Evolutionary conservation across 148 eudicot species (phyloP), one percentile per base, ranked within the genome.

Genomic region (Rhododendron simsii): DNA sequence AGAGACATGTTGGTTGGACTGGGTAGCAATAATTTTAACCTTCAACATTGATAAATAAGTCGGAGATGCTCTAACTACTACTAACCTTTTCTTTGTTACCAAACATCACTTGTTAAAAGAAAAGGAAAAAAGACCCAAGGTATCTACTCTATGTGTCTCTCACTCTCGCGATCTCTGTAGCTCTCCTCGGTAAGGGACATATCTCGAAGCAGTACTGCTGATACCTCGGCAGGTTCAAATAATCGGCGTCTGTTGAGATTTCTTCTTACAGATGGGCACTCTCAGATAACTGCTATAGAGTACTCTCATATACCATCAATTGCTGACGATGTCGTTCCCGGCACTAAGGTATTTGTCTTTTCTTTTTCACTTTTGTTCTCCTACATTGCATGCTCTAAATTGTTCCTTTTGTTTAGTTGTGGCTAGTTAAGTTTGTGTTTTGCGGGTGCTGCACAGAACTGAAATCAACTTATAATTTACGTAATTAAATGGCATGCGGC

Each of bases 251-350:
- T 96, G 35, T 85, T 96, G 85, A 94, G 92, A 92, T 88, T 96
- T 86, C 87, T 71, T 80, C 93, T 96, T 85, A 96, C 93, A 51
- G 99, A 96, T 87, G 98, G 99, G 51, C 92, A 91, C 35, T 93
- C 95, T n/a, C 95, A 94, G 85, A 85, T 96, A 85, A 90, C 92
- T 78, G 95, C 99, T 80, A 80, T 96, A 90, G 99, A 96, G 91
- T 95, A 89, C 84, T 86, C 91, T 35, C 91, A 82, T 75, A 90
- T 96, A 44, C 93, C 96, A 57, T 90, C 98, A 14, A 87, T 96
- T 63, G 86, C 95, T 23, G 94, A 90, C 86, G 89, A 96, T 87
- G 88, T 93, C n/a, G 92, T 92, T 83, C 98, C 96, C 21, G 99
- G 99, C 79, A 96, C 95, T 26, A 96, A 96, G 98, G 99, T 96